phyloP scores from a whole-genome alignment of 805 yeast genomes.

The Sugiyamaella lignohabitans region DNA sequence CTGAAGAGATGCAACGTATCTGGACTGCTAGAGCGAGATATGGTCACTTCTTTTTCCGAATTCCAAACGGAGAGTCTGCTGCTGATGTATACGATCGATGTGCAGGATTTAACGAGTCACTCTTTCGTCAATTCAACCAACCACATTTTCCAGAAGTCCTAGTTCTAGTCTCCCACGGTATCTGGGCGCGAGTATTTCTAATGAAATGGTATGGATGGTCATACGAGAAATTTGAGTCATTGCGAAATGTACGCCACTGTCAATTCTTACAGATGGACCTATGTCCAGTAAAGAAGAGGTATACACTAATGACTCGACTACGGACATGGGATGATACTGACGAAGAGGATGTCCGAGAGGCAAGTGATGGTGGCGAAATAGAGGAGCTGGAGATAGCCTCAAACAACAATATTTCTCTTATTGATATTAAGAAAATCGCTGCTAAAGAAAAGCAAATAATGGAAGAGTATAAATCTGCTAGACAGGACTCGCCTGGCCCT shows the following conservation, averaged over 20 bases:
- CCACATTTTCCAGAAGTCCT: slow-evolving; percentile 72
- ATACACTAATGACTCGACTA: slow-evolving; percentile 52
- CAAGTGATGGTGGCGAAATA: slow-evolving; percentile 17
- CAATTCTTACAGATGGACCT: slow-evolving; percentile 65
- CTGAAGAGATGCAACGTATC: slow-evolving; percentile 67
- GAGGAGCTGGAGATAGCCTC: slow-evolving; percentile 10
- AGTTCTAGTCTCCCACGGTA: slow-evolving; percentile 86
- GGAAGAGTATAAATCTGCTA: slow-evolving; percentile 11
- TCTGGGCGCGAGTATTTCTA: slow-evolving; percentile 86
- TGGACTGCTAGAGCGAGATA: slow-evolving; percentile 82
- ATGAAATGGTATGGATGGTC: slow-evolving; percentile 96
- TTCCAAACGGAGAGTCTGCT: slow-evolving; percentile 91
- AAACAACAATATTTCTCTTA: slow-evolving; percentile 10
- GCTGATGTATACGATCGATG: slow-evolving; percentile 93
- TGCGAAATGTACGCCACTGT: slow-evolving; percentile 81
- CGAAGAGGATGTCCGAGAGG: slow-evolving; percentile 16
- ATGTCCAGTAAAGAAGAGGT: slow-evolving; percentile 39
- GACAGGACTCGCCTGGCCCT: slow-evolving; percentile 3
- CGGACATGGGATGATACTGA: slow-evolving; percentile 63
- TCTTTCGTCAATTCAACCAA: slow-evolving; percentile 68
- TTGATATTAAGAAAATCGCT: slow-evolving; percentile 7
- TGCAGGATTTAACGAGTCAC: slow-evolving; percentile 81
- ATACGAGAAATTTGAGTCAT: slow-evolving; percentile 78
- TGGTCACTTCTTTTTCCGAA: slow-evolving; percentile 83
- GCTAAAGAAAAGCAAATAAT: slow-evolving; percentile 17